These are phyloP conservation scores for Pyrenopolyporus hunteri DNA, from an alignment of 495 filamentous ascomycete genomes.

Conservation along the genomic window DNA sequence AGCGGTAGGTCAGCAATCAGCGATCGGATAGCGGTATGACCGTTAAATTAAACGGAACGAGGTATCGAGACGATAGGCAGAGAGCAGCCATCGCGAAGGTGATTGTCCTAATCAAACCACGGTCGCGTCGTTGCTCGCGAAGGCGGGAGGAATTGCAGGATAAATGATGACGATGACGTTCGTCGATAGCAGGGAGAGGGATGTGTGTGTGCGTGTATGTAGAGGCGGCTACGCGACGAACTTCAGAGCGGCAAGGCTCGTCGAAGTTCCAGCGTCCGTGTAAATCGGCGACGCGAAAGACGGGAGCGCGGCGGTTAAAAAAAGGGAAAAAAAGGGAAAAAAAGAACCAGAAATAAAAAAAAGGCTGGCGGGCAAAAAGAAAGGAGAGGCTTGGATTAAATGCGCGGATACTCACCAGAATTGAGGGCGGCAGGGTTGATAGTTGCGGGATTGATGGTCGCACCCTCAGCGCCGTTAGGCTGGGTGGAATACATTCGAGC, in stretches of 20 bases:
- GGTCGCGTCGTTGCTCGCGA: conserved; percentile 36
- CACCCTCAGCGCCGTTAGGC: conserved; percentile 62
- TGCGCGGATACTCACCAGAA: conserved; percentile 52
- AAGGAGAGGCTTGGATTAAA: conserved; percentile 28
- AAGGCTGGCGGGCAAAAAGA: conserved; percentile 2
- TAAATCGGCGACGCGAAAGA: conserved; percentile 1
- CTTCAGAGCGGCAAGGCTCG: neutral
- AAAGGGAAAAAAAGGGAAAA: neutral
- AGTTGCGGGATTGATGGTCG: conserved; percentile 62
- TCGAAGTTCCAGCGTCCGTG: neutral
- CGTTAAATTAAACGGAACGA: conserved; percentile 24
- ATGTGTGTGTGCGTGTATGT: conserved; percentile 1
- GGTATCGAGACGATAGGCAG: conserved; percentile 38
- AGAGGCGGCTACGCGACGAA: neutral
- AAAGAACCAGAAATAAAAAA: conserved; percentile 13
- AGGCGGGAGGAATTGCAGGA: conserved; percentile 30
- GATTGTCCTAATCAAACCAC: conserved; percentile 18
- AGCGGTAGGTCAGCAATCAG: conserved; percentile 32
- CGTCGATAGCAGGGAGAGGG: conserved; percentile 16
- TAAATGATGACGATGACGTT: conserved; percentile 41
- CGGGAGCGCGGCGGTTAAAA: conserved; percentile 12
- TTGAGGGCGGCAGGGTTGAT: conserved; percentile 61
- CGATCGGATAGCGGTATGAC: conserved; percentile 33
- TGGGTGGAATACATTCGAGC: conserved; percentile 61
- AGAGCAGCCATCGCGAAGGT: conserved; percentile 37